Percentiles rank a stretch among this genome's conserved stretches.
Evolutionary conservation across 352 stramenopile genomes (phyloP).

Genomic region (Globisporangium nunn): DNA sequence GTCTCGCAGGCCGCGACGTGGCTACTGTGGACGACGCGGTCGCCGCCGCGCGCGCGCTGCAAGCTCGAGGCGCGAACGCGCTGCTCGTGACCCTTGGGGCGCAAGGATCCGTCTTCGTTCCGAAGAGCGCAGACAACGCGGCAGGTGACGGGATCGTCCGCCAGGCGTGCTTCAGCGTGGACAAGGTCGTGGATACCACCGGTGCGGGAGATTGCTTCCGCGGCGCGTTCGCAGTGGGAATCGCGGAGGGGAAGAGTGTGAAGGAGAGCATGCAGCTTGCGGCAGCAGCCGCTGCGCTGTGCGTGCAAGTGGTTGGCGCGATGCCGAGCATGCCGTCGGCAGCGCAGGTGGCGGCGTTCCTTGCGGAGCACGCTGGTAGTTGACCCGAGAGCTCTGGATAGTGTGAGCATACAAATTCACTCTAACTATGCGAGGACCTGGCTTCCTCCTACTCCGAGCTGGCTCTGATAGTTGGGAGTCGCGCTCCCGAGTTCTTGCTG

Average conservation of each 20-base stretch:
- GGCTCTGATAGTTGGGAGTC: constrained; percentile 16
- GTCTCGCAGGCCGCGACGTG: constrained; percentile 30
- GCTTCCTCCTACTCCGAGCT: neutral
- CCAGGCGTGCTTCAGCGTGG: constrained; percentile 44
- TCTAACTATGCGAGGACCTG: no score
- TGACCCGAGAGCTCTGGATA: neutral
- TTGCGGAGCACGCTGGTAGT: constrained; percentile 10
- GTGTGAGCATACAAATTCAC: no score
- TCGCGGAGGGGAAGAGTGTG: constrained; percentile 38
- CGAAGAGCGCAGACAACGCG: constrained; percentile 2
- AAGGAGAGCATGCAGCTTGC: constrained; percentile 48
- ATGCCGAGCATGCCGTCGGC: constrained; percentile 61
- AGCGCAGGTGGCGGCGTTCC: constrained; percentile 23
- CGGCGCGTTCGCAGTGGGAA: constrained; percentile 52
- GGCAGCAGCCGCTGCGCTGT: constrained; percentile 54
- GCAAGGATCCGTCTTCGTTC: constrained; percentile 61
- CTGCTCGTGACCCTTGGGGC: constrained; percentile 65
- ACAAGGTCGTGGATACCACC: constrained; percentile 72
- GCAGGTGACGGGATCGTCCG: constrained; percentile 21
- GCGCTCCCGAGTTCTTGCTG: constrained; percentile 12
- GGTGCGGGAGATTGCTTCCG: constrained; percentile 78
- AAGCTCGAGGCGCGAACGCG: constrained; percentile 39
- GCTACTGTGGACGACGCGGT: constrained; percentile 42
- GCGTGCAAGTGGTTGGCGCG: constrained; percentile 52
- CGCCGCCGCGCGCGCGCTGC: constrained; percentile 37